These are phyloP conservation scores for Wickerhamomyces xylosicus DNA, from an alignment of 805 yeast species.

Conservation along the genomic window DNA sequence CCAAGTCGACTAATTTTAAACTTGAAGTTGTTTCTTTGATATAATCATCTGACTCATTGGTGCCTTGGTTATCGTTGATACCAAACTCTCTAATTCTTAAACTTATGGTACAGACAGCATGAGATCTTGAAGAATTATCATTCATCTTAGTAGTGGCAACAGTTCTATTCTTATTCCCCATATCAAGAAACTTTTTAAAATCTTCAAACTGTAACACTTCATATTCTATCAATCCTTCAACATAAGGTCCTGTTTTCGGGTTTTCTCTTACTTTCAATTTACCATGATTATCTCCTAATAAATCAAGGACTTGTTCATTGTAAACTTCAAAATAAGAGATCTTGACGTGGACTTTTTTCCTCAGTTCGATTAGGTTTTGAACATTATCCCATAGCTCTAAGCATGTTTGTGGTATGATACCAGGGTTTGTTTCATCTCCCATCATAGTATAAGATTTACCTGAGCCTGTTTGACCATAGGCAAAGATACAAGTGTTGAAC, in stretches of 20 bases:
- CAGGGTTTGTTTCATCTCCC: slow-evolving; percentile 40
- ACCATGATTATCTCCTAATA: slow-evolving; percentile 23
- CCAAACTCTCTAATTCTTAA: slow-evolving; percentile 46
- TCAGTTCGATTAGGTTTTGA: slow-evolving; percentile 7
- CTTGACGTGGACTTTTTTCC: slow-evolving; percentile 30
- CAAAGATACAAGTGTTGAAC: slow-evolving; percentile 62
- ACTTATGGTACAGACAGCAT: slow-evolving; percentile 61
- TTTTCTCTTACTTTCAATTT: slow-evolving; percentile 47
- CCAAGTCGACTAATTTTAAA: slow-evolving; percentile 66
- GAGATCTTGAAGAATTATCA: slow-evolving; percentile 66
- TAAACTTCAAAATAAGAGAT: slow-evolving; percentile 67
- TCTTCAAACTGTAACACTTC: slow-evolving; percentile 37
- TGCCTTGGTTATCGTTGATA: slow-evolving; percentile 5
- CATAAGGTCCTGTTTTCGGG: slow-evolving; percentile 59
- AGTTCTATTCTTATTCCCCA: slow-evolving; percentile 48
- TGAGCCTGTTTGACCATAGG: slow-evolving; percentile 78
- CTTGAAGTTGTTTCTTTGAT: slow-evolving; percentile 44
- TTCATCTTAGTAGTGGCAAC: slow-evolving; percentile 72
- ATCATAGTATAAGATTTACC: slow-evolving; percentile 84
- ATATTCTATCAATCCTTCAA: slow-evolving; percentile 53
- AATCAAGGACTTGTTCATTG: slow-evolving; percentile 66
- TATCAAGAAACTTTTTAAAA: slow-evolving; percentile 32
- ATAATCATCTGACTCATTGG: slow-evolving; percentile 22
- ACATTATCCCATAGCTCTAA: slow-evolving; percentile 31
- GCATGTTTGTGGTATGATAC: slow-evolving; percentile 58